Evolutionary conservation across 2,329 filamentous ascomycete genomes (phyloP).

Genomic region (Xylariaceae sp.): DNA sequence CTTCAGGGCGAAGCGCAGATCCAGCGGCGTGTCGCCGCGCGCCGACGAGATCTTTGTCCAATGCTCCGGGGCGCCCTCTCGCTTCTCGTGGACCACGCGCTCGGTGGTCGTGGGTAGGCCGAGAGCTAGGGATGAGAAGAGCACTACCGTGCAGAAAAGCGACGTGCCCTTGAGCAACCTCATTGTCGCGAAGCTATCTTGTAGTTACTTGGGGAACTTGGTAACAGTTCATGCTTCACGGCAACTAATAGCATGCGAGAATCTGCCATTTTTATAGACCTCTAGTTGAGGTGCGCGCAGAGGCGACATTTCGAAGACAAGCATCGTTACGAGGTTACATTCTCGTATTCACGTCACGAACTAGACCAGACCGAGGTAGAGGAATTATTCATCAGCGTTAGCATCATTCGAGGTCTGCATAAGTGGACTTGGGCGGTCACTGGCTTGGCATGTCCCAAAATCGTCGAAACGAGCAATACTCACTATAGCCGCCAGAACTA

Average conservation of each 20-base stretch:
- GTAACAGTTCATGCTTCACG: not conserved
- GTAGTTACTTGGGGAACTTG: too few species aligned
- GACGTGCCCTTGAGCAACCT: not conserved
- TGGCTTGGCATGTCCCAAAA: not conserved
- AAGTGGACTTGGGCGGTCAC: not conserved
- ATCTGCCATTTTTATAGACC: not conserved
- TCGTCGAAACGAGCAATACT: too few species aligned
- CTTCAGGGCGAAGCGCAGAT: conserved; percentile 18
- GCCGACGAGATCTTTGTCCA: conserved; percentile 6
- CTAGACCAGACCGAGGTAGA: not conserved
- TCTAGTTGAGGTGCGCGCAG: not conserved
- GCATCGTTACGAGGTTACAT: not conserved
- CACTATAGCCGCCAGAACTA: too few species aligned
- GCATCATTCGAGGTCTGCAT: too few species aligned
- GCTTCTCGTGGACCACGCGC: conserved; percentile 18
- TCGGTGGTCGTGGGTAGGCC: conserved; percentile 1
- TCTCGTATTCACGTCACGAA: conserved; percentile 5
- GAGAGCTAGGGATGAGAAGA: conserved; percentile 4
- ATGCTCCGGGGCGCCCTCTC: not conserved
- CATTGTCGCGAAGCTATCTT: too few species aligned
- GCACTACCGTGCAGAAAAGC: not conserved
- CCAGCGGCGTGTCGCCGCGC: not conserved
- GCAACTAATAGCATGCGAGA: too few species aligned
- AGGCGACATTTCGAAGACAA: not conserved
- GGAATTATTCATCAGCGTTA: not conserved